Evolutionary conservation across 805 yeast species (phyloP).

Genomic region (Huiozyma naganishii): DNA sequence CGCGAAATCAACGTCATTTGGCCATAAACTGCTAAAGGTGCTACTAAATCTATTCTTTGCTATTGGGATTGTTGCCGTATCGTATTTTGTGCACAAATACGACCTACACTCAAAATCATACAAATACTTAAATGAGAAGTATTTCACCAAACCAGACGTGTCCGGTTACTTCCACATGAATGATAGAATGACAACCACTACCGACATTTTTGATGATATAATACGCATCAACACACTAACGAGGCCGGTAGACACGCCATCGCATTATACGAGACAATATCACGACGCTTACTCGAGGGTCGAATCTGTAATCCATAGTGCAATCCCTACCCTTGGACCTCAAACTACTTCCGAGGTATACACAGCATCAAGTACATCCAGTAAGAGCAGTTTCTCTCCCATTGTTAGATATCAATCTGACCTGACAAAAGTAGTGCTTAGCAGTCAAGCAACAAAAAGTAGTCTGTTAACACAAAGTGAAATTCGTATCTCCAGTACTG

Average conservation of each 20-base stretch:
- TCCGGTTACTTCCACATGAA: constrained; percentile 11
- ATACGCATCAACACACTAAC: constrained; percentile 7
- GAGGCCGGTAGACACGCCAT: constrained; percentile 6
- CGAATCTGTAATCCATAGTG: too few species aligned
- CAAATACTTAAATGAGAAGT: constrained; percentile 11
- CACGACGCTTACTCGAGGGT: too few species aligned
- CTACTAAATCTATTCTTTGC: constrained; percentile 19
- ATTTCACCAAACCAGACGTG: constrained; percentile 9
- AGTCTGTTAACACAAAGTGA: too few species aligned
- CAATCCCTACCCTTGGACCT: too few species aligned
- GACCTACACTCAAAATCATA: constrained; percentile 16
- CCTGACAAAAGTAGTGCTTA: too few species aligned
- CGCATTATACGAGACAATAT: too few species aligned
- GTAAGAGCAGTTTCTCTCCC: too few species aligned
- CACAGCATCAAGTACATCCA: too few species aligned
- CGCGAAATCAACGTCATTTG: constrained; percentile 15
- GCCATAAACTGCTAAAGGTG: constrained; percentile 16
- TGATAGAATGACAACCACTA: constrained; percentile 10
- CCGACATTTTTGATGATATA: constrained; percentile 12
- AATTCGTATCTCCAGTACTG: too few species aligned
- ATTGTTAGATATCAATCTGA: too few species aligned
- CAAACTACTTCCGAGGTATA: too few species aligned
- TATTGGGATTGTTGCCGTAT: constrained; percentile 15
- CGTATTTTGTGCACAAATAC: constrained; percentile 17
- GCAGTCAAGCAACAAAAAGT: too few species aligned